Percentiles rank a stretch among this genome's conserved stretches.
Evolutionary conservation across 2,329 filamentous ascomycete genomes (phyloP).

Genomic region (Arachnomyces sp.): DNA sequence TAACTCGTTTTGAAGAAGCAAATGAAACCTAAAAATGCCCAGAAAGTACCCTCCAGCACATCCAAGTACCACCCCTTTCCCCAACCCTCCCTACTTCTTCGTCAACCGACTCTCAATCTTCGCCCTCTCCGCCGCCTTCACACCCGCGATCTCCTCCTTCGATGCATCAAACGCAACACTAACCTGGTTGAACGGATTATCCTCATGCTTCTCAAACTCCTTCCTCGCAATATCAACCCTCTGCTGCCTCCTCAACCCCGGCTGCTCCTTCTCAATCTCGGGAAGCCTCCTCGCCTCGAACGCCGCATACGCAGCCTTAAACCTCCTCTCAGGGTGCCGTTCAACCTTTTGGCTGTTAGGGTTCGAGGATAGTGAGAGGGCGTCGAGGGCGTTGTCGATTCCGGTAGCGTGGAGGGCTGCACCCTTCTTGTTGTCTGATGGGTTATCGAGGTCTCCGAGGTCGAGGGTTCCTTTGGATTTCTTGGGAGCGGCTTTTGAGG

Average conservation of each 20-base stretch:
- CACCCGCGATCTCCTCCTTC: conserved; percentile 63
- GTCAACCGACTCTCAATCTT: conserved; percentile 66
- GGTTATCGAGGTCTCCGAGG: conserved; percentile 63
- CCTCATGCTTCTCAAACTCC: conserved; percentile 89
- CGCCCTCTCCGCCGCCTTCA: conserved; percentile 57
- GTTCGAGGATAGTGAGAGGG: conserved; percentile 59
- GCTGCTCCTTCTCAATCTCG: conserved; percentile 78
- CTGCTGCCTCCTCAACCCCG: conserved; percentile 73
- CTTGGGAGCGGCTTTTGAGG: conserved; percentile 38
- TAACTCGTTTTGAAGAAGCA: too few relatives aligned
- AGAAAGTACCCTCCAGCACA: too few relatives aligned
- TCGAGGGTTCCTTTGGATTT: conserved; percentile 60
- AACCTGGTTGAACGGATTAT: conserved; percentile 92
- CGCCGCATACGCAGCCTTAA: conserved; percentile 73
- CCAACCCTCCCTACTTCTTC: conserved; percentile 1
- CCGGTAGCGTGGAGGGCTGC: conserved; percentile 69
- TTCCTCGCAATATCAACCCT: conserved; percentile 74
- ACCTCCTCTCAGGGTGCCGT: conserved; percentile 77
- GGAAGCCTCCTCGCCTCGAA: conserved; percentile 73
- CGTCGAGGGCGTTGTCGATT: conserved; percentile 90
- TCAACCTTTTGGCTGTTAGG: conserved; percentile 63
- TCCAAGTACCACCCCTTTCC: too few relatives aligned
- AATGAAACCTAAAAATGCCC: too few relatives aligned
- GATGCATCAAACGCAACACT: conserved; percentile 66
- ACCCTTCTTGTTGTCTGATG: conserved; percentile 38